These are phyloP conservation scores for Zychaea mexicana DNA, from an alignment of 371 early-diverging fungal genomes.

Conservation along the genomic window DNA sequence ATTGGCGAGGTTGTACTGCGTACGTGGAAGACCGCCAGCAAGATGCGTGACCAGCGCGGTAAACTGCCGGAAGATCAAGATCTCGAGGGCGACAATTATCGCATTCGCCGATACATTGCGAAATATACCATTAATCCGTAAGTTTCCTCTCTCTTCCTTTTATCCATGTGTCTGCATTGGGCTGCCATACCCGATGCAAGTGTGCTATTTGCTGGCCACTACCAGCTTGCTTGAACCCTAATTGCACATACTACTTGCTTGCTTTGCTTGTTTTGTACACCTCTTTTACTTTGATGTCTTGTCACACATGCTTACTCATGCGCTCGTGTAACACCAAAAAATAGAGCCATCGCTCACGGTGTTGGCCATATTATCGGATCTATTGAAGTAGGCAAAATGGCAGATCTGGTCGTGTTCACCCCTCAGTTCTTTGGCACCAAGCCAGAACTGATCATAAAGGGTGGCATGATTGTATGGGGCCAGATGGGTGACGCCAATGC, in stretches of 20 bases:
- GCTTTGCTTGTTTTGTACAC: no score
- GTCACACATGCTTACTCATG: no score
- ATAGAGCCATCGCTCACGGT: conserved; percentile 86
- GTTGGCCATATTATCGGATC: conserved; percentile 89
- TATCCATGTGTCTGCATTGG: background rate
- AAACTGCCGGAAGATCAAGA: conserved; percentile 52
- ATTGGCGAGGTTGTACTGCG: conserved; percentile 89
- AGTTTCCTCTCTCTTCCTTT: conserved; percentile 18
- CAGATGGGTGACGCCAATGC: conserved; percentile 53
- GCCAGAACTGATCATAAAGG: conserved; percentile 84
- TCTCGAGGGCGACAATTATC: conserved; percentile 72
- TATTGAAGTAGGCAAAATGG: conserved; percentile 89
- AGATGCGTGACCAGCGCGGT: conserved; percentile 88
- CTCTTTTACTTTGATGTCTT: no score
- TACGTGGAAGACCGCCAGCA: conserved; percentile 94
- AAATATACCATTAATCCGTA: conserved; percentile 96
- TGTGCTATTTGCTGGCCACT: no score
- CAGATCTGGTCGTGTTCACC: conserved; percentile 85
- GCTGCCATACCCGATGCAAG: no score
- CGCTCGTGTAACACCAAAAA: no score
- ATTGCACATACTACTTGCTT: no score
- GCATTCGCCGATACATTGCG: conserved; percentile 85
- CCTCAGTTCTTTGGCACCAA: conserved; percentile 90
- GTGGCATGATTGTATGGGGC: conserved; percentile 81
- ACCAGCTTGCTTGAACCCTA: no score